Conservation (phyloP, 169 alveolate species). For the Hepatocystis sp. region DNA sequence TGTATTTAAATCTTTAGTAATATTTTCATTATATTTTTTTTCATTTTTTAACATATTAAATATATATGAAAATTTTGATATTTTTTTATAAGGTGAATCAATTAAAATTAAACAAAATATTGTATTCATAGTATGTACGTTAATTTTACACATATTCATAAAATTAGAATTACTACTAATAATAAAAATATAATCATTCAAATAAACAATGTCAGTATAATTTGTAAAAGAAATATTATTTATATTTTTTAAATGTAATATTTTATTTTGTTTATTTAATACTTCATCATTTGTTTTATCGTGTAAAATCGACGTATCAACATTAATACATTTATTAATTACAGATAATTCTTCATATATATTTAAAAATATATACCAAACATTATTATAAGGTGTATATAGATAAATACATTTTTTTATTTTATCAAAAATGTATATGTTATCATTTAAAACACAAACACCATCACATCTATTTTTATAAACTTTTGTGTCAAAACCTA, state of each 20-base stretch:
- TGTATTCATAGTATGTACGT: constrained; percentile 58
- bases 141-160: constrained; percentile 71
- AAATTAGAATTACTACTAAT: constrained; percentile 67
- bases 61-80: constrained; percentile 6
- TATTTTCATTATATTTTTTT: background rate
- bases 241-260: constrained; percentile 1
- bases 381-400: constrained; percentile 74
- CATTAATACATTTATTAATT: constrained; percentile 3
- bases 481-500: constrained; percentile 50
- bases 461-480: constrained; percentile 74
- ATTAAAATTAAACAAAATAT: constrained; percentile 38
- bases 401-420: constrained; percentile 70
- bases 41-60: background rate
- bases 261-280: background rate
- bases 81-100: background rate
- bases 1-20: background rate
- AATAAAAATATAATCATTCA: constrained; percentile 55
- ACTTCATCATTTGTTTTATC: constrained; percentile 4
- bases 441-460: constrained; percentile 62
- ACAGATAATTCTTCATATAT: constrained; percentile 70
- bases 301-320: background rate
- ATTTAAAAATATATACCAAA: constrained; percentile 67
- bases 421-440: constrained; percentile 69
- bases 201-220: constrained; percentile 50
- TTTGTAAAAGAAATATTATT: constrained; percentile 71